These are phyloP conservation scores for Hirschioporus abietinus DNA, from an alignment of 768 basidiomycete species.

Conservation along the genomic window DNA sequence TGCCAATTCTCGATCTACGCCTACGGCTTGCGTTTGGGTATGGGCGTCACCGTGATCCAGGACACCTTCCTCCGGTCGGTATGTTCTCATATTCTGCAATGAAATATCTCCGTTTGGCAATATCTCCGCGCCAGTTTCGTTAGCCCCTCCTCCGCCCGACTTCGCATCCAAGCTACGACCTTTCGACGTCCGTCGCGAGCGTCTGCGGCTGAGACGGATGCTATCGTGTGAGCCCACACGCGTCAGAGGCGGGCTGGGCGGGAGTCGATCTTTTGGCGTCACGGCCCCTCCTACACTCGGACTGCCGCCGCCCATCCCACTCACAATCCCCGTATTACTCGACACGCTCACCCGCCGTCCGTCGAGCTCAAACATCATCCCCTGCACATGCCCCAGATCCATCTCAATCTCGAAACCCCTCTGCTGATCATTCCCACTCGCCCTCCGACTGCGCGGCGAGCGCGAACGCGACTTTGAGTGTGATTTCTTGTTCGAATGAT, in stretches of 20 bases:
- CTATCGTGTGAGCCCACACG: slow-evolving; percentile 19
- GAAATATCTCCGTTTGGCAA: slow-evolving; percentile 12
- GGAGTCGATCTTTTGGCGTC: slow-evolving; percentile 16
- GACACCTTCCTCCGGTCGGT: slow-evolving; percentile 10
- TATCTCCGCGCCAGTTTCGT: neutral
- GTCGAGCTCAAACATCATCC: neutral
- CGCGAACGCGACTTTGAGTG: neutral
- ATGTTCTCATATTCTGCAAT: slow-evolving; percentile 16
- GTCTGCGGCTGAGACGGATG: slow-evolving; percentile 1
- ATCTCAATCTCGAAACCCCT: neutral
- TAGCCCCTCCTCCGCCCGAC: neutral
- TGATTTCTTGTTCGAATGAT: neutral
- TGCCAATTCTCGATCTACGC: neutral
- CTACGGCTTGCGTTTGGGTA: neutral
- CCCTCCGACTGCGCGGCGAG: neutral
- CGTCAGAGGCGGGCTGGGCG: slow-evolving; percentile 28
- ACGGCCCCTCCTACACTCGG: neutral
- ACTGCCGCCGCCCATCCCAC: neutral
- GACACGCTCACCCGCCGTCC: neutral
- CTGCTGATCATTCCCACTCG: neutral
- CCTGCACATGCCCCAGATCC: neutral
- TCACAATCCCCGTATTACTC: neutral
- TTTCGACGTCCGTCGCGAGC: neutral
- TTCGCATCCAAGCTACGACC: slow-evolving; percentile 9
- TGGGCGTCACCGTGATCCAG: slow-evolving; percentile 5